Evolutionary conservation across 345 rosid genomes (phyloP).

Genomic region (Corchorus capsularis): DNA sequence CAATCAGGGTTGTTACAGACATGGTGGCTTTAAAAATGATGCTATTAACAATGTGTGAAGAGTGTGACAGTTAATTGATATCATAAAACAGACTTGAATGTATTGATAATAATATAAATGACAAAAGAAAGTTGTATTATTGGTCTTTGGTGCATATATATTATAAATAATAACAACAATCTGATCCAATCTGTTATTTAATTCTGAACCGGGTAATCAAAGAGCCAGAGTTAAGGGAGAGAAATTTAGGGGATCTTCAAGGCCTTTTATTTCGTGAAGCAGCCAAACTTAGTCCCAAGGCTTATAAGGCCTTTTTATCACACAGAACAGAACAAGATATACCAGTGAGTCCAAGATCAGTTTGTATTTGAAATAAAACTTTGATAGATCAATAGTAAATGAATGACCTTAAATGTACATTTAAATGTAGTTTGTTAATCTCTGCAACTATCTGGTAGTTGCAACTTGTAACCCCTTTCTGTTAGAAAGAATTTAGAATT

Average conservation of each 20-base stretch:
- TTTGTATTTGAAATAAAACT: neutral
- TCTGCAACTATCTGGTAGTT: too few relatives aligned
- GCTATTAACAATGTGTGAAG: neutral
- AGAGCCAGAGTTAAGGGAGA: slow-evolving; percentile 67
- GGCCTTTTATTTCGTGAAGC: slow-evolving; percentile 65
- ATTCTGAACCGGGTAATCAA: slow-evolving; percentile 54
- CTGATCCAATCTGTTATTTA: too few relatives aligned
- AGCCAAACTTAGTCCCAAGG: slow-evolving; percentile 43
- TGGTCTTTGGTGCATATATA: too few relatives aligned
- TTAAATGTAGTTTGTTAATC: too few relatives aligned
- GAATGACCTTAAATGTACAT: too few relatives aligned
- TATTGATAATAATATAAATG: too few relatives aligned
- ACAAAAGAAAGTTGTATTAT: too few relatives aligned
- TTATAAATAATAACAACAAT: too few relatives aligned
- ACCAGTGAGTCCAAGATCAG: slow-evolving; percentile 56
- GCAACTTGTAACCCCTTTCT: too few relatives aligned
- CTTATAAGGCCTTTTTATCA: slow-evolving; percentile 64
- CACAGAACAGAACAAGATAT: slow-evolving; percentile 60
- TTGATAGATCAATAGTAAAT: neutral
- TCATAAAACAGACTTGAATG: too few relatives aligned
- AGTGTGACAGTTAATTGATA: neutral
- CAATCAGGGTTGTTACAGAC: neutral
- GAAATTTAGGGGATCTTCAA: slow-evolving; percentile 86
- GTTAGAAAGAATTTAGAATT: neutral
- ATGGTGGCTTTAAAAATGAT: neutral